Percentiles rank a stretch among this genome's conserved stretches.
phyloP scores from a whole-genome alignment of 352 stramenopile genomes.

The Chrysophaeum taylorii region DNA sequence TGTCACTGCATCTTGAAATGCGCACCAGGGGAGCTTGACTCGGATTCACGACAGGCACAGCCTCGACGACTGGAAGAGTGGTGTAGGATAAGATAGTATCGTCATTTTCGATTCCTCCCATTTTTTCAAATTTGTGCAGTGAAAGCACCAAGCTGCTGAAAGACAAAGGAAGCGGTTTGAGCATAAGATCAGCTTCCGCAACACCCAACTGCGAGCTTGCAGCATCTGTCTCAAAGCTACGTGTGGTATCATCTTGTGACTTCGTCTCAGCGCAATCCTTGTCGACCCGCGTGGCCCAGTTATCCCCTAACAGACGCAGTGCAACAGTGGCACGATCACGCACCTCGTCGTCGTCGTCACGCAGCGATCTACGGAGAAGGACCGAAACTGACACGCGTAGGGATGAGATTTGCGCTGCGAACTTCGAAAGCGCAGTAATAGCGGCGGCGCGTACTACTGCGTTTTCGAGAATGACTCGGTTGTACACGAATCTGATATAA shows the following conservation, averaged over 20 bases:
- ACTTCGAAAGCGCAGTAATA: slow-evolving; percentile 86
- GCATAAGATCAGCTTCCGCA: slow-evolving; percentile 28
- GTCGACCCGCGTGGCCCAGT: slow-evolving; percentile 39
- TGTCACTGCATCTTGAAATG: no score
- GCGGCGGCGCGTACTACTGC: slow-evolving; percentile 86
- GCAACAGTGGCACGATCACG: slow-evolving; percentile 46
- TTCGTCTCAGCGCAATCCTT: no score
- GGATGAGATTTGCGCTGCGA: slow-evolving; percentile 80
- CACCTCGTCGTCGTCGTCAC: slow-evolving; percentile 95
- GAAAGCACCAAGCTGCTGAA: slow-evolving; percentile 49
- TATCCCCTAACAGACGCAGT: slow-evolving; percentile 39
- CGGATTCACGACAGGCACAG: slow-evolving; percentile 40
- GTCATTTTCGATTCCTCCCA: background rate
- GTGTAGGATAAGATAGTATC: slow-evolving; percentile 61
- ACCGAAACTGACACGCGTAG: slow-evolving; percentile 81
- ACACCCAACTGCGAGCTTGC: background rate
- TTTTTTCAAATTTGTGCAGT: slow-evolving; percentile 41
- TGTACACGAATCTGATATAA: slow-evolving; percentile 99
- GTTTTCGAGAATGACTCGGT: slow-evolving; percentile 98
- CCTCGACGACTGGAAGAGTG: slow-evolving; percentile 63
- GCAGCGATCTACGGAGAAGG: slow-evolving; percentile 83
- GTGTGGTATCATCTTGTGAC: no score
- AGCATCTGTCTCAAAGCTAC: no score
- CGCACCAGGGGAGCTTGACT: background rate
- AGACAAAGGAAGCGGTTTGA: slow-evolving; percentile 46